Percentiles rank a stretch among this genome's conserved stretches.
Conservation (phyloP, 2,329 filamentous ascomycete species). For the Cordyceps pruinosa region DNA sequence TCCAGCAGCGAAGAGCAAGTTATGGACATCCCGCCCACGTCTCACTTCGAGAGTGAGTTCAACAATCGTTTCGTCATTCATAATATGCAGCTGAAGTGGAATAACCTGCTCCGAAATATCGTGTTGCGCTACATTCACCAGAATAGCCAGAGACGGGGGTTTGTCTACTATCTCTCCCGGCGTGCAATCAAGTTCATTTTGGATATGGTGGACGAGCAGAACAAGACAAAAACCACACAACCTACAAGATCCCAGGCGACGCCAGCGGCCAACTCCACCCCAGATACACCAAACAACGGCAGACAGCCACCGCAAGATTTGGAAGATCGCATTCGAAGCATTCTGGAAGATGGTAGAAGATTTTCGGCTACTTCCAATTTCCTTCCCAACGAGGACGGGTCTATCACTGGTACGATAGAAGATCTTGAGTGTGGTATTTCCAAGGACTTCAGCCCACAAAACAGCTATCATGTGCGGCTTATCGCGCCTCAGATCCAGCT, state of each 20-base stretch:
- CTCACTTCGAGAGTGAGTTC: conserved; percentile 89
- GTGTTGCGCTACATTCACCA: conserved; percentile 96
- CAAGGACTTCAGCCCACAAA: conserved; percentile 81
- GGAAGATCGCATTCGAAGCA: conserved; percentile 77
- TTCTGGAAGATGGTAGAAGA: conserved; percentile 75
- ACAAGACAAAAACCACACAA: conserved; percentile 53
- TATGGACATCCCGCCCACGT: conserved; percentile 61
- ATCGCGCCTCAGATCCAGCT: conserved; percentile 97
- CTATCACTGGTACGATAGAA: conserved; percentile 41
- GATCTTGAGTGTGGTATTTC: conserved; percentile 71
- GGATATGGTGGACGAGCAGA: conserved; percentile 93
- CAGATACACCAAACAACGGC: conserved; percentile 37
- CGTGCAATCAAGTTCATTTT: conserved; percentile 96
- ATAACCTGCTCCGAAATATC: conserved; percentile 90
- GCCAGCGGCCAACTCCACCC: conserved; percentile 24
- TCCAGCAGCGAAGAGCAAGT: conserved; percentile 26
- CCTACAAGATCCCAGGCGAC: conserved; percentile 24
- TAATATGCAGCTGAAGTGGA: conserved; percentile 97
- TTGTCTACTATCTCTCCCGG: conserved; percentile 95
- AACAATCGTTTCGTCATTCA: conserved; percentile 98
- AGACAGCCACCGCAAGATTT: conserved; percentile 59
- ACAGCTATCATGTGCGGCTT: conserved; percentile 87
- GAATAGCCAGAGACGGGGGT: conserved; percentile 89
- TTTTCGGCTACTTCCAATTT: conserved; percentile 50
- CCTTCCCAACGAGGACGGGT: conserved; percentile 26